A percentile compares a stretch with the other conserved stretches of the same genome.
These are phyloP conservation scores for Metarhizium album DNA, from an alignment of 2,329 filamentous ascomycete species.

Conservation along the genomic window DNA sequence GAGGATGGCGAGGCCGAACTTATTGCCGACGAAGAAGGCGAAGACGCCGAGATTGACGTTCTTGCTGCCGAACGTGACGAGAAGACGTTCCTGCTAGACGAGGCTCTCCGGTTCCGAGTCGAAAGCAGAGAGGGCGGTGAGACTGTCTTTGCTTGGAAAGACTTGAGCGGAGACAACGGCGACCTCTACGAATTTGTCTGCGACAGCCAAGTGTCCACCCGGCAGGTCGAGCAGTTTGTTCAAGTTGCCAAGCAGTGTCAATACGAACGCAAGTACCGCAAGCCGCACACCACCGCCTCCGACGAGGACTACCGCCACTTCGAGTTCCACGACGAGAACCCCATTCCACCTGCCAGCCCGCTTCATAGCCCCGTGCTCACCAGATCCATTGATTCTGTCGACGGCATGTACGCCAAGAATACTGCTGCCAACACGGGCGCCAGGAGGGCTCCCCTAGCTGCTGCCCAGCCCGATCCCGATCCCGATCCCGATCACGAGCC, in stretches of 20 bases:
- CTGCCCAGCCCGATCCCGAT: conserved; percentile 16
- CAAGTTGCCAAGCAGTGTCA: conserved; percentile 83
- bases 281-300: conserved; percentile 67
- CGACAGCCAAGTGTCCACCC: conserved; percentile 58
- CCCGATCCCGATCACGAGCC: conserved; percentile 9
- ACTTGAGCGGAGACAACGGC: conserved; percentile 83
- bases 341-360: conserved; percentile 54
- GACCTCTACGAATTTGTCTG: conserved; percentile 99
- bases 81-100: conserved; percentile 93
- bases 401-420: conserved; percentile 43
- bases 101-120: conserved; percentile 76
- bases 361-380: conserved; percentile 46
- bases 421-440: conserved; percentile 31
- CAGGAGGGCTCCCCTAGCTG: conserved; percentile 29
- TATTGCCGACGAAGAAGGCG: conserved; percentile 77
- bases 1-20: conserved; percentile 95
- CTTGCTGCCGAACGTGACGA: conserved; percentile 80
- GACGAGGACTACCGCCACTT: conserved; percentile 75
- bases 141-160: conserved; percentile 86
- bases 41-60: conserved; percentile 67
- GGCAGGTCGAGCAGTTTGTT: conserved; percentile 71
- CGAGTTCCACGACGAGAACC: conserved; percentile 56
- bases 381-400: conserved; percentile 44
- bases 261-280: conserved; percentile 91
- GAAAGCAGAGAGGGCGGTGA: conserved; percentile 72